Conservation (phyloP, 169 alveolate genomes). For the Plasmodium coatneyi region DNA sequence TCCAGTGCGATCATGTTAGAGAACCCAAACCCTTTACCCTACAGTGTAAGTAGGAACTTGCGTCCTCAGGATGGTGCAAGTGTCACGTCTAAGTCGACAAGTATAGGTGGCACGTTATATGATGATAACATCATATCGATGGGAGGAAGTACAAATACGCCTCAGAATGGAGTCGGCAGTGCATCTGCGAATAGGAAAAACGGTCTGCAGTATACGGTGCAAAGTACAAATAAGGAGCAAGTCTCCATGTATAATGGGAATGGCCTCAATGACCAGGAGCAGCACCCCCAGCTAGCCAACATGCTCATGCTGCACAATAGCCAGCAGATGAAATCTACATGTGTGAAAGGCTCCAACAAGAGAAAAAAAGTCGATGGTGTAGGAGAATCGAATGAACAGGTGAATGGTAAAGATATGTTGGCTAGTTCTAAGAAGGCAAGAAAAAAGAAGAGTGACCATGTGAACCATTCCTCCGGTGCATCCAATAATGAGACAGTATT, state of each 20-base stretch:
- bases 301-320: not conserved
- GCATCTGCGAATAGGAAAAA: not conserved
- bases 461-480: not conserved
- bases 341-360: not conserved
- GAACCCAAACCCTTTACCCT: not conserved
- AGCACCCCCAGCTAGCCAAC: not conserved
- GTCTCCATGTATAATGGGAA: not conserved
- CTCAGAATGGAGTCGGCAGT: not conserved
- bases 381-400: slow-evolving; percentile 3
- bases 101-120: not conserved
- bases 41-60: not conserved
- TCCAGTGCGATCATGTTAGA: not conserved
- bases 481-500: slow-evolving; percentile 14
- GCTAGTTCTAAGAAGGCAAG: slow-evolving; percentile 6
- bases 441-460: slow-evolving; percentile 30
- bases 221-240: not conserved
- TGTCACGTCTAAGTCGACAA: not conserved
- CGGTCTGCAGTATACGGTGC: not conserved
- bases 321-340: not conserved
- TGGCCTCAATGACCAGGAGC: not conserved
- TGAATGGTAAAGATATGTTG: not conserved
- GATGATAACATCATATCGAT: not conserved
- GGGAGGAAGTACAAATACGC: not conserved
- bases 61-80: not conserved
- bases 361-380: slow-evolving; percentile 16